Evolutionary conservation across 2,329 filamentous ascomycete genomes (phyloP), one percentile per base, ranked within the genome.

Genomic region (Claviceps lovelessii): DNA sequence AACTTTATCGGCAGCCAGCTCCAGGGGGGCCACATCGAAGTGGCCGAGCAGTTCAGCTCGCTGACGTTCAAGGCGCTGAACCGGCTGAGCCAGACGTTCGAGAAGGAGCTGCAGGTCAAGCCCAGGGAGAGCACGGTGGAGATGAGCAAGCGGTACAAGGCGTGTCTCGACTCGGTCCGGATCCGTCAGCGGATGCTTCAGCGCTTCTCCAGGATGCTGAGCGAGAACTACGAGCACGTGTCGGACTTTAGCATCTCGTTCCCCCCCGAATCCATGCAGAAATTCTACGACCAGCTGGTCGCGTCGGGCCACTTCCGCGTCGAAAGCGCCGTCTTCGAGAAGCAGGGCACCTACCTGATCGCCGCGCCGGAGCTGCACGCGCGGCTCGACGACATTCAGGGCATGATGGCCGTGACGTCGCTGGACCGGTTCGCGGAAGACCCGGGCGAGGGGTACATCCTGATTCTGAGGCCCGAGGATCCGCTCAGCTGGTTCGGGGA

Each of bases 81-180:
- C 61, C 85, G 93, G 51, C 76, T 98, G 53, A 95, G 88, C 64
- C 79, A 84, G 58, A 93, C 93, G 19, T 98, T 97, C 62, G 93
- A 97, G 68, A 85, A 84, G 62, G 93, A 98, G 68, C 76, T 97
- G 52, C 86, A 91, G 60, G 81, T 85, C 55, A 86, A 88, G 61
- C 84, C 88, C 1, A 89, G 90, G 61, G 90, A 97, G 70, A 86
- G 85, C 55, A 81, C 85, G 0, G 73, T 81, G 9, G 91, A 96
- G 59, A 95, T 96, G 86, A 94, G 93, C 69, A 96, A 95, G 73
- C 83, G 93, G 49, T 98, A 97, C 75, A 97, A 96, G 71, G 86
- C 89, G 58, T 90, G 90, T 59, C 74, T 98, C 2, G 93, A 98
- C 68, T 97, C 93, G 0, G 94, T 97, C 28, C 89, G 93, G 63